Percentiles rank a stretch among this genome's conserved stretches.
Conservation (phyloP, 129 eudicot genomes). For the Lonicera japonica region DNA sequence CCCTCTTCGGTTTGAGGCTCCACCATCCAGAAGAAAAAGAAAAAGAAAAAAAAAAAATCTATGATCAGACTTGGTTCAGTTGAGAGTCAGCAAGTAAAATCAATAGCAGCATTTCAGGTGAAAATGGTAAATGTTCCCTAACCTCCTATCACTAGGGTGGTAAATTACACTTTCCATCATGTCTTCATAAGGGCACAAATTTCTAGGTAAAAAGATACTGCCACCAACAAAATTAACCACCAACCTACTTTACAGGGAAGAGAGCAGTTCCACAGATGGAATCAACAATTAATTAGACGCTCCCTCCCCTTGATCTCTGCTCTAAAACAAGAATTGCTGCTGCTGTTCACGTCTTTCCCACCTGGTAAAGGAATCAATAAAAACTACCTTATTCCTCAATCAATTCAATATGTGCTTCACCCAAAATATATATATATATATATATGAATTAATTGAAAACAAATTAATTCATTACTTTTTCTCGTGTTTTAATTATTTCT, state of each 20-base stretch:
- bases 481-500: not conserved
- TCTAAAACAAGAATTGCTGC: not conserved
- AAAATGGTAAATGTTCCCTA: slow-evolving; percentile 13
- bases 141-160: slow-evolving; percentile 8
- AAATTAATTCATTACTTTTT: not conserved
- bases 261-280: slow-evolving; percentile 7
- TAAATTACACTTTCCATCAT: slow-evolving; percentile 8
- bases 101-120: slow-evolving; percentile 7
- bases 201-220: slow-evolving; percentile 1
- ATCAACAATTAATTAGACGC: slow-evolving; percentile 6
- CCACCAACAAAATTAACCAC: slow-evolving; percentile 6
- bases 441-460: not conserved
- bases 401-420: no score
- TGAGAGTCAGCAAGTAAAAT: not conserved
- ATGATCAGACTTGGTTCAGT: slow-evolving; percentile 1
- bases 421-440: no score
- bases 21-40: not conserved
- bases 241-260: not conserved
- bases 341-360: not conserved
- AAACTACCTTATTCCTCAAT: not conserved
- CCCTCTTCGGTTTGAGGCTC: slow-evolving; percentile 9
- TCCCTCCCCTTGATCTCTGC: slow-evolving; percentile 4
- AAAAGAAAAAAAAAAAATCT: no score
- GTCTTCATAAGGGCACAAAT: not conserved
- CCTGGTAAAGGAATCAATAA: not conserved